These are phyloP conservation scores for Claviceps digitariae DNA, from an alignment of 2,329 filamentous ascomycete genomes.

Conservation along the genomic window DNA sequence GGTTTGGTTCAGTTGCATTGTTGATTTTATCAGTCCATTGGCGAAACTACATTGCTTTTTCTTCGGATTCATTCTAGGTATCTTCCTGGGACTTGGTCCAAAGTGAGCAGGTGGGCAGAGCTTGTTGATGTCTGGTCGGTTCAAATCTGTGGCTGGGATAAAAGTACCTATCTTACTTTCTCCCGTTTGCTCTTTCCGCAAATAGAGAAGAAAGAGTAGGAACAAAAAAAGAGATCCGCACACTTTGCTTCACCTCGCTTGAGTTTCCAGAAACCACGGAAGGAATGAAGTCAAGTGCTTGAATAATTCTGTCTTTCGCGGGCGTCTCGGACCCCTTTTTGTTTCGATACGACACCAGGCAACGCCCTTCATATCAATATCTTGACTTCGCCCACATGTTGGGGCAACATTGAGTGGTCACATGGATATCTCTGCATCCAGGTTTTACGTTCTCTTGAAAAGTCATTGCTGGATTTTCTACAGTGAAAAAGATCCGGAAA, in stretches of 20 bases:
- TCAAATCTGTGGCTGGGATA: neutral
- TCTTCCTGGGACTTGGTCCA: neutral
- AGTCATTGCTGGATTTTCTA: neutral
- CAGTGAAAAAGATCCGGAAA: neutral
- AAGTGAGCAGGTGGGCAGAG: constrained; percentile 1
- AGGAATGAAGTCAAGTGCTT: neutral
- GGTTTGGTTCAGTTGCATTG: neutral
- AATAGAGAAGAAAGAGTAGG: neutral
- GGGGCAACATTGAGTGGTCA: neutral
- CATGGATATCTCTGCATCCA: neutral
- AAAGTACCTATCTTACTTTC: neutral
- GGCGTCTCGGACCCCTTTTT: neutral
- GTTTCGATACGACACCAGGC: neutral
- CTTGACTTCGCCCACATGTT: neutral
- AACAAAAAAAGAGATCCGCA: neutral
- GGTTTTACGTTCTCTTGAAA: neutral
- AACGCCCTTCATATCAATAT: neutral
- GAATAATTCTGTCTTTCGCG: neutral
- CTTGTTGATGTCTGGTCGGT: neutral
- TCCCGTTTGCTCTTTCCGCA: constrained; percentile 6
- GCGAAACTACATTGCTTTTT: constrained; percentile 1
- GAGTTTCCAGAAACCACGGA: neutral
- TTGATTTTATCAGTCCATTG: neutral
- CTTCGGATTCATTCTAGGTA: neutral
- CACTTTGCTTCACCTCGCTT: constrained; percentile 1